Base-by-base conservation (phyloP, 495 filamentous ascomycete genomes). In the Aspergillus bertholletiae region DNA sequence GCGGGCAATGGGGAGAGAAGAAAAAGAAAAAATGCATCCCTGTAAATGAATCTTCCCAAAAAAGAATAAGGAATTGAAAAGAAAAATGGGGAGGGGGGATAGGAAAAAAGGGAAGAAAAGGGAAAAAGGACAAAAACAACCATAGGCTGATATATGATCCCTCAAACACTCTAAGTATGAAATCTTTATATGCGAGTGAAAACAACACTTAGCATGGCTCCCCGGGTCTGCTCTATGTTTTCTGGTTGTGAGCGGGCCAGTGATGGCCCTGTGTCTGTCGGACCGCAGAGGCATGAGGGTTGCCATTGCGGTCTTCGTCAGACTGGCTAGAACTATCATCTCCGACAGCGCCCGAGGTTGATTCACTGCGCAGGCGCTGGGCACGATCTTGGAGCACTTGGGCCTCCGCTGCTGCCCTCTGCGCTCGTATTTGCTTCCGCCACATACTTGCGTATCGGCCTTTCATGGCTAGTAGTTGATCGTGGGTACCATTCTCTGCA, bases 391-490 rank as follows among this genome's bases (percentile, higher is more conserved):
- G 72, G 26, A 80, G 70, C 70, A 78, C 81, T 66, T 80, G 77
- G 44, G 84, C 90, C 67, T 92, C 83, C 54, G 88, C 87, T 1
- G 86, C 86, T 1, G 91, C 93, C 54, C 82, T 80, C 70, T 96
- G 90, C 11, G 92, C 94, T 11, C 87, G 84, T 57, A 93, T 91
- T 65, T 98, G 94, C 69, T 96, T 96, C 64, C 84, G 83, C 94
- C 94, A 98, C 94, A 98, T 97, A 54, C 82, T 86, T 18, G 87
- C 83, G 62, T 98, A 98, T 32, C 86, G 80, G 23, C 90, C 92
- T 27, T 88, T 87, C 57, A 81, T 68, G 5, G 81, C 85, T 2
- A 97, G 77, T 2, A 98, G 79, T 57, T 96, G 84, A 39, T 90
- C 79, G 65, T 98, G 94, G 4, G 88, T 96, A 26, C 94, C 94